Base-by-base conservation (phyloP, 345 rosid species). In the Acer campestre region DNA sequence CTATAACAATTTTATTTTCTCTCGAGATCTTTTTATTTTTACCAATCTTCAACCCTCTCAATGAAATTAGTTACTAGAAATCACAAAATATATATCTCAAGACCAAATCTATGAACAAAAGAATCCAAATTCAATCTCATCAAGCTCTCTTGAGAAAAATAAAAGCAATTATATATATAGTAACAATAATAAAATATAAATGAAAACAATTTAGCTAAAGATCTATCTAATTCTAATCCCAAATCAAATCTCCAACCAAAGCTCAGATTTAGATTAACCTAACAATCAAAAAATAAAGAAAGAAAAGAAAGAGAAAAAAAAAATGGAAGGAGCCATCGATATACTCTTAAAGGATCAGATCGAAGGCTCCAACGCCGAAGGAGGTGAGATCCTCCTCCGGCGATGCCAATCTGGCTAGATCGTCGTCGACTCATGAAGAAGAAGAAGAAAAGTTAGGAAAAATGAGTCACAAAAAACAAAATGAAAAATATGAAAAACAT, bases 111-210 rank as follows among this genome's bases (percentile, higher is more conserved):
- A 71, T 42, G 46, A 25, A 61, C 42, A 48, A 2, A 61, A 1
- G 44, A 31, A 9, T 44, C 8, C 7, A 14, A 29, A 74, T n/a
- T 31, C 17, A 70, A 67, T 76, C 44, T 82, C 82, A 82, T 82
- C 82, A n/a, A 55, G 4, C 81, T 38, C 40, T 22, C 69, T 61
- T 63, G 72, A 20, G 75, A 38, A 25, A 16, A 16, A 29, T 59
- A 61, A 46, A 61, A 67, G 16, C 9, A 40, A 40, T 40, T 25
- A 29, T 29, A 18, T 31, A 31, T 56, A 49, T 25, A 25, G 1
- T 25, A 25, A 25, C 1, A 25, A 25, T 25, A 25, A 25, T 25
- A 25, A 25, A 10, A 31, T 29, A 35, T 29, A 29, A 10, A 22
- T 3, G 16, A 68, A 69, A 29, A 18, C 23, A 20, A 27, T 7